Evolutionary conservation across 495 filamentous ascomycete genomes (phyloP).

Genomic region (Aspergillus kassunensis): DNA sequence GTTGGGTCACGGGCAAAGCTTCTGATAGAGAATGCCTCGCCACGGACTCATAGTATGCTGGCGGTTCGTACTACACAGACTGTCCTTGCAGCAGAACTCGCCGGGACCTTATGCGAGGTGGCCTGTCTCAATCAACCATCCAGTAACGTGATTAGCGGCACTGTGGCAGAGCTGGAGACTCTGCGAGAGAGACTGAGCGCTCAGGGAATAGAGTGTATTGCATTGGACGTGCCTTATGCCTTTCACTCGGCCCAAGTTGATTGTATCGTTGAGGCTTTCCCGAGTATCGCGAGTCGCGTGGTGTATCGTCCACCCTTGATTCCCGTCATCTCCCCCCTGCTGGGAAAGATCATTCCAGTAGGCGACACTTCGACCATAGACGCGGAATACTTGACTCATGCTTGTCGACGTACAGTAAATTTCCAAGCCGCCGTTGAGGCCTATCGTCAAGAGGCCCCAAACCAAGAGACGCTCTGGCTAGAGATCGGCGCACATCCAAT

Average conservation of each 20-base stretch:
- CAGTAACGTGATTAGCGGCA: not conserved
- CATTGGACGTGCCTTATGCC: conserved; percentile 44
- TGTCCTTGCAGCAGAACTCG: no score
- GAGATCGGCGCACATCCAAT: conserved; percentile 38
- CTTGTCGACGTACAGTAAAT: not conserved
- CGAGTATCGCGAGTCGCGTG: conserved; percentile 21
- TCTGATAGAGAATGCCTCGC: conserved; percentile 8
- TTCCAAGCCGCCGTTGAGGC: not conserved
- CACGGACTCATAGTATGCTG: conserved; percentile 19
- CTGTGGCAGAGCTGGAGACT: no score
- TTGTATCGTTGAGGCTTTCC: conserved; percentile 44
- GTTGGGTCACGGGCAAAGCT: conserved; percentile 23
- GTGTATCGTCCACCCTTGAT: not conserved
- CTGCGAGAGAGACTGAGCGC: no score
- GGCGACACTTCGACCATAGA: not conserved
- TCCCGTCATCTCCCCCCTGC: not conserved
- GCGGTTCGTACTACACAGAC: not conserved
- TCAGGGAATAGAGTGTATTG: no score
- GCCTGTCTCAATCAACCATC: not conserved
- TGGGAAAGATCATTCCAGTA: not conserved
- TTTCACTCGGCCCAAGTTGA: conserved; percentile 51
- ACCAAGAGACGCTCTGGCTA: conserved; percentile 19
- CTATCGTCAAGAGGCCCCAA: not conserved
- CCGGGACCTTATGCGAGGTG: no score
- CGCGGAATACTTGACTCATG: not conserved